These are phyloP conservation scores for Lentinula raphanica DNA, from an alignment of 768 basidiomycete species.

Conservation along the genomic window DNA sequence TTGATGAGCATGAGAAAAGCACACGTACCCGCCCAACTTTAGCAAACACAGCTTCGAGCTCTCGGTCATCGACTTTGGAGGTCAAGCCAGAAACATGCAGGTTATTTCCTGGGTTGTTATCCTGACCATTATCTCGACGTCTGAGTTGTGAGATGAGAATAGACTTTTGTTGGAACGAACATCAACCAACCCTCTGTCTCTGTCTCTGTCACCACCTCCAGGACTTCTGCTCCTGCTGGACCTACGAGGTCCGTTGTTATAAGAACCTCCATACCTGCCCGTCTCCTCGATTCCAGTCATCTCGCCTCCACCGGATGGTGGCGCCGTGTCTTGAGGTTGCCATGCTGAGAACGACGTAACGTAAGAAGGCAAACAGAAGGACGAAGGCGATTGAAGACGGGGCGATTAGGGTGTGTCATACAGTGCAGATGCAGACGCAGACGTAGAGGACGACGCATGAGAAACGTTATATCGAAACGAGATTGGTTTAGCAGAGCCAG, in stretches of 20 bases:
- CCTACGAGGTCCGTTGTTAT: conserved; percentile 34
- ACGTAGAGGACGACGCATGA: conserved; percentile 27
- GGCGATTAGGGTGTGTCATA: background rate
- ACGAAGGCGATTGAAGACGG: background rate
- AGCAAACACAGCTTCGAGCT: conserved; percentile 83
- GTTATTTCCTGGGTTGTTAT: conserved; percentile 61
- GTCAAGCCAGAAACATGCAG: conserved; percentile 57
- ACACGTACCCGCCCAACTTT: conserved; percentile 78
- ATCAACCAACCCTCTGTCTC: conserved; percentile 33
- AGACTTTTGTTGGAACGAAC: conserved; percentile 7
- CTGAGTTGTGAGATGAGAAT: conserved; percentile 22
- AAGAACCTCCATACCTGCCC: conserved; percentile 32
- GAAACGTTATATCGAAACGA: background rate
- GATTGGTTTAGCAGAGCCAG: background rate
- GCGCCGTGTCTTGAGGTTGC: conserved; percentile 77
- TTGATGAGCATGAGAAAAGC: background rate
- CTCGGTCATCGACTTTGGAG: conserved; percentile 65
- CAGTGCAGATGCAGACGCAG: conserved; percentile 21
- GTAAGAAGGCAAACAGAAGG: conserved; percentile 24
- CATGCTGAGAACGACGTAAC: conserved; percentile 55
- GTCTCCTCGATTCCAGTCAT: conserved; percentile 48
- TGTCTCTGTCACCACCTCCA: conserved; percentile 13
- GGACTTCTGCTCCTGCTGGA: conserved; percentile 81
- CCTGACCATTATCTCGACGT: conserved; percentile 37
- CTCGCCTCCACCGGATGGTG: conserved; percentile 60